phyloP scores from a whole-genome alignment of 768 basidiomycete genomes.

The Boletus coccyginus region DNA sequence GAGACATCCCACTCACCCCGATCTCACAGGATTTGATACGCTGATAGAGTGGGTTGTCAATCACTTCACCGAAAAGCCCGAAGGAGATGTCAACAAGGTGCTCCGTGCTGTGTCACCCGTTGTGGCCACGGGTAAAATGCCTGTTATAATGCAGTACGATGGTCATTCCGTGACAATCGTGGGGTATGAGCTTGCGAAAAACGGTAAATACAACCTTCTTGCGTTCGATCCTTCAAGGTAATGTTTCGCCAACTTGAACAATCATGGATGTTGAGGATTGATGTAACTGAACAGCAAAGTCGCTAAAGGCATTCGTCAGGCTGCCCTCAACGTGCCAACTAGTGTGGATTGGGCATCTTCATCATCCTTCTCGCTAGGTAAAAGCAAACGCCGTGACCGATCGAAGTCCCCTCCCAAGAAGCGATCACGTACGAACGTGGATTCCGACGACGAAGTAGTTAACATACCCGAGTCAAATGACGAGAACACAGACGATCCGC shows the following conservation, averaged over 20 bases:
- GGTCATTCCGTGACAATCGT: slow-evolving; percentile 89
- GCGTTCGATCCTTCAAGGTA: slow-evolving; percentile 77
- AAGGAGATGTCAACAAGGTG: slow-evolving; percentile 48
- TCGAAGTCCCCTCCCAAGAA: slow-evolving; percentile 28
- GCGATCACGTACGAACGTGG: slow-evolving; percentile 20
- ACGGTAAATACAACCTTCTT: slow-evolving; percentile 60
- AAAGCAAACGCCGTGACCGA: slow-evolving; percentile 22
- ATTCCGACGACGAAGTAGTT: slow-evolving; percentile 28
- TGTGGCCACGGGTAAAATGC: slow-evolving; percentile 61
- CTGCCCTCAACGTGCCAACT: slow-evolving; percentile 14
- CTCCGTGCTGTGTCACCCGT: slow-evolving; percentile 53
- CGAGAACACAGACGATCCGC: neutral
- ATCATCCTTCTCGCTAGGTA: slow-evolving; percentile 3
- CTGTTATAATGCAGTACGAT: slow-evolving; percentile 76
- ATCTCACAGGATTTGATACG: slow-evolving; percentile 38
- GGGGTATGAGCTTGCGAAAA: slow-evolving; percentile 70
- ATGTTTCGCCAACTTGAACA: slow-evolving; percentile 15
- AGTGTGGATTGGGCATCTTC: slow-evolving; percentile 10
- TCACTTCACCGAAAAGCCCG: slow-evolving; percentile 55
- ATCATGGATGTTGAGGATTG: neutral
- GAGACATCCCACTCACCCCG: neutral
- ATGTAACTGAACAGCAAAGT: slow-evolving; percentile 11
- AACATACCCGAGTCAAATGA: slow-evolving; percentile 22
- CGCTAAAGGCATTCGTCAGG: slow-evolving; percentile 15
- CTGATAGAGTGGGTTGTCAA: slow-evolving; percentile 72